Base-by-base conservation (phyloP, 176 grass and related monocot species). In the Oryza brachyantha region DNA sequence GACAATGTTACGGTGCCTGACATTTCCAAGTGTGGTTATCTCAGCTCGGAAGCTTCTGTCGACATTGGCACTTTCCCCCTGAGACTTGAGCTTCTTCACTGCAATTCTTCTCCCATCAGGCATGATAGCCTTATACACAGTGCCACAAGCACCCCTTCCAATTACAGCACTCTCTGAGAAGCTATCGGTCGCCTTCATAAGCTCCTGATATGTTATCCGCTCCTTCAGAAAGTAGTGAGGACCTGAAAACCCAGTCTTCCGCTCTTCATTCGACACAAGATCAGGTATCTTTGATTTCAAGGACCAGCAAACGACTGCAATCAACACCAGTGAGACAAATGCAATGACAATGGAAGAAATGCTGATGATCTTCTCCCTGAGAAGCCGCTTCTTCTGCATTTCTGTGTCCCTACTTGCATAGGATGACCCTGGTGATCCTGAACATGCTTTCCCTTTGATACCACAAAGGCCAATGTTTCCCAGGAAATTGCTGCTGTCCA, bases 21-120 rank as follows among this genome's bases (percentile, higher is more conserved):
- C 88, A 89, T 89, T 99, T 89, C 88, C 92, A 65, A 99, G 92
- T 13, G 96, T 95, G n/a, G 83, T 93, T 87, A 99, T 91, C 83
- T 99, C 96, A 22, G 96, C 87, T 75, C 75, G 83, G 70, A 99
- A 99, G 85, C 96, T 99, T 78, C 82, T 86, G 43, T 99, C 96
- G 16, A 93, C 83, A 40, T 80, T 89, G 37, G 96, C 91, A 64
- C 92, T 71, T 78, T 99, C 92, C 71, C 84, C 85, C 72, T 95
- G 92, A 61, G 85, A 81, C 73, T 87, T 99, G 3, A 99, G 84
- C 80, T 88, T 95, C 80, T 99, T 99, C 19, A 99, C 92, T 27
- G 96, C 96, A 76, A 99, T 87, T 73, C 74, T 66, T 54, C 72
- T 29, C 5, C 96, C 92, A 84, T 93, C 78, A 46, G 85, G 68